Percentiles rank a stretch among this genome's conserved stretches.
Evolutionary conservation across 495 filamentous ascomycete genomes (phyloP).

Genomic region (Ramalina intermedia): DNA sequence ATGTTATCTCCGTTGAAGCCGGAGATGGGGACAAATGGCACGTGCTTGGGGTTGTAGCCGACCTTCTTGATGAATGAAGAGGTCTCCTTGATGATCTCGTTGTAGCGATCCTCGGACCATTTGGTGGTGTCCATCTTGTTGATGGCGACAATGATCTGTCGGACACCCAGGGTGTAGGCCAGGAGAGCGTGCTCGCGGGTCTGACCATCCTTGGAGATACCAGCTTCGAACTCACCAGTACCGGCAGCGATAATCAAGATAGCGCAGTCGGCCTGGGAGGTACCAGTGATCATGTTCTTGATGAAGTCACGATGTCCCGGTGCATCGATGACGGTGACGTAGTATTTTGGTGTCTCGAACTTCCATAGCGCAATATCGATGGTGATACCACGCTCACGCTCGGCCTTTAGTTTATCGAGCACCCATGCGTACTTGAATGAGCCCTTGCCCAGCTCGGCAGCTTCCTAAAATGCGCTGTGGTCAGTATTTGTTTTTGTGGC

Average conservation of each 20-base stretch:
- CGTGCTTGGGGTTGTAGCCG: slow-evolving; percentile 97
- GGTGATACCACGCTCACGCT: slow-evolving; percentile 99
- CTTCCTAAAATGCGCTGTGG: slow-evolving; percentile 49
- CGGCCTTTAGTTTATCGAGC: slow-evolving; percentile 99
- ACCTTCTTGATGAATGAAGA: slow-evolving; percentile 99
- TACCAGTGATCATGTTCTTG: slow-evolving; percentile 99
- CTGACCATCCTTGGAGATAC: slow-evolving; percentile 99
- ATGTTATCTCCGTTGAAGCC: slow-evolving; percentile 99
- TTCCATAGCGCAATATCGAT: slow-evolving; percentile 99
- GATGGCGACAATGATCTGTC: slow-evolving; percentile 99
- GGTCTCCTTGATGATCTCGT: slow-evolving; percentile 99
- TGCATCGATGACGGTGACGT: slow-evolving; percentile 98
- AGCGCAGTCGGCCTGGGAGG: slow-evolving; percentile 98
- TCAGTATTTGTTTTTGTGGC: slow-evolving; percentile 23
- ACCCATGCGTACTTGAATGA: slow-evolving; percentile 99
- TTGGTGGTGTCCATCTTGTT: slow-evolving; percentile 99
- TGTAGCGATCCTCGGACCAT: slow-evolving; percentile 90
- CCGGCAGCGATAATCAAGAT: slow-evolving; percentile 99
- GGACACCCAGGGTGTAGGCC: slow-evolving; percentile 98
- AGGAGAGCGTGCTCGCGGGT: slow-evolving; percentile 99
- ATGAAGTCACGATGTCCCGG: slow-evolving; percentile 99
- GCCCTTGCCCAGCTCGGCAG: slow-evolving; percentile 98
- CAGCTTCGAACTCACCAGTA: slow-evolving; percentile 99
- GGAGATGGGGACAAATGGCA: slow-evolving; percentile 98
- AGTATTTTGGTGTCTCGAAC: slow-evolving; percentile 98